Conservation (phyloP, 2,329 filamentous ascomycete genomes). For the Aspergillus niger region DNA sequence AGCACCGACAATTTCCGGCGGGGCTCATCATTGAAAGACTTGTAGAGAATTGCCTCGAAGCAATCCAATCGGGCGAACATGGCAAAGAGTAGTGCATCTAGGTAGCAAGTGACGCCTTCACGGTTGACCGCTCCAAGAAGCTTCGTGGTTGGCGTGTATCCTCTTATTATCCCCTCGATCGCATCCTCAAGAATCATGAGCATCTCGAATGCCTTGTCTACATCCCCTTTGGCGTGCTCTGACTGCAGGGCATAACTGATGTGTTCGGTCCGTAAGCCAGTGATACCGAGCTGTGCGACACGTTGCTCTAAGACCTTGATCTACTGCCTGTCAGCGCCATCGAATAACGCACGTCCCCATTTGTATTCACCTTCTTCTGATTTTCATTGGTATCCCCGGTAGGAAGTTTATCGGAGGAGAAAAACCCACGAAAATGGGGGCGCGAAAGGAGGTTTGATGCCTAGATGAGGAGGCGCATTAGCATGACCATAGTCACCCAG, state of each 20-base stretch:
- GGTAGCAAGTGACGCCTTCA: slow-evolving; percentile 85
- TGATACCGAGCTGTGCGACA: slow-evolving; percentile 56
- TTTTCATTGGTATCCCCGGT: slow-evolving; percentile 30
- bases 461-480: slow-evolving; percentile 21
- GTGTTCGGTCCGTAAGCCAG: slow-evolving; percentile 62
- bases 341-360: background rate
- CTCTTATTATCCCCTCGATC: slow-evolving; percentile 73
- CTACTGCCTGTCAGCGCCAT: slow-evolving; percentile 34
- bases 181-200: slow-evolving; percentile 79
- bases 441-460: slow-evolving; percentile 27
- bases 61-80: slow-evolving; percentile 91
- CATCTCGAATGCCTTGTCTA: slow-evolving; percentile 73
- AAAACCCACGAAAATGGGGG: slow-evolving; percentile 35
- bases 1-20: slow-evolving; percentile 74
- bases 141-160: slow-evolving; percentile 69
- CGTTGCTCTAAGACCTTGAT: slow-evolving; percentile 57
- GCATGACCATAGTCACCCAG: slow-evolving; percentile 2
- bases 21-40: slow-evolving; percentile 71
- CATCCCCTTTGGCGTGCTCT: slow-evolving; percentile 67
- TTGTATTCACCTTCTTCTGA: slow-evolving; percentile 37
- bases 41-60: slow-evolving; percentile 90
- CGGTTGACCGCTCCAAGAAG: slow-evolving; percentile 87
- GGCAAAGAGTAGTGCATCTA: slow-evolving; percentile 87
- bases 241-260: slow-evolving; percentile 63
- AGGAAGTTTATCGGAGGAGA: slow-evolving; percentile 27